These are phyloP conservation scores for Malus sylvestris DNA, from an alignment of 306 rosid genomes.

Conservation along the genomic window DNA sequence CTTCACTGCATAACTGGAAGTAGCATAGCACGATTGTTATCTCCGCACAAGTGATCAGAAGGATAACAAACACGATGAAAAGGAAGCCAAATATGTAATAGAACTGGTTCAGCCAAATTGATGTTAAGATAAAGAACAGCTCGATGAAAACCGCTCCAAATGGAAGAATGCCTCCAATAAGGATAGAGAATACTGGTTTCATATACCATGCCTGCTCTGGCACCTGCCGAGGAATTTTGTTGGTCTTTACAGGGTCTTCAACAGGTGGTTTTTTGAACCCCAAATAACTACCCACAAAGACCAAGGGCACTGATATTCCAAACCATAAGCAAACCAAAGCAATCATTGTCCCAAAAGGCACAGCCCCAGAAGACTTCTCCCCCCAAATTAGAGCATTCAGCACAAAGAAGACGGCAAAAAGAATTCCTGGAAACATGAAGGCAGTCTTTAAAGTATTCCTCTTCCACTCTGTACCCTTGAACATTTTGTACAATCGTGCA, in stretches of 20 bases:
- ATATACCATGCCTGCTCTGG: constrained; percentile 99
- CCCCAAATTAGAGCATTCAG: constrained; percentile 95
- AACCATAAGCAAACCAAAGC: constrained; percentile 95
- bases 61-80: constrained; percentile 84
- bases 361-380: constrained; percentile 95
- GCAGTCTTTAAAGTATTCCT: constrained; percentile 94
- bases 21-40: constrained; percentile 94
- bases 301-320: constrained; percentile 95
- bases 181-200: constrained; percentile 88
- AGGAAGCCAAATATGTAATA: constrained; percentile 98
- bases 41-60: constrained; percentile 91
- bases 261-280: constrained; percentile 89
- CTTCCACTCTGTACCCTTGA: constrained; percentile 98
- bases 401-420: constrained; percentile 78
- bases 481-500: constrained; percentile 95
- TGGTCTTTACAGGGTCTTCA: constrained; percentile 98
- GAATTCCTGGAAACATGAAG: constrained; percentile 96
- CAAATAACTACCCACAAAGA: constrained; percentile 92
- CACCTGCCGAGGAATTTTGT: constrained; percentile 92
- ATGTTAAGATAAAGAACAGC: constrained; percentile 95
- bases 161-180: constrained; percentile 98
- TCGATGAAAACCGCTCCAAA: constrained; percentile 96
- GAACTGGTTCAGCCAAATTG: constrained; percentile 99
- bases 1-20: constrained; percentile 99
- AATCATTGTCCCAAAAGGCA: constrained; percentile 97